phyloP scores from a whole-genome alignment of 257 asterid species.

The Cruciata laevipes region DNA sequence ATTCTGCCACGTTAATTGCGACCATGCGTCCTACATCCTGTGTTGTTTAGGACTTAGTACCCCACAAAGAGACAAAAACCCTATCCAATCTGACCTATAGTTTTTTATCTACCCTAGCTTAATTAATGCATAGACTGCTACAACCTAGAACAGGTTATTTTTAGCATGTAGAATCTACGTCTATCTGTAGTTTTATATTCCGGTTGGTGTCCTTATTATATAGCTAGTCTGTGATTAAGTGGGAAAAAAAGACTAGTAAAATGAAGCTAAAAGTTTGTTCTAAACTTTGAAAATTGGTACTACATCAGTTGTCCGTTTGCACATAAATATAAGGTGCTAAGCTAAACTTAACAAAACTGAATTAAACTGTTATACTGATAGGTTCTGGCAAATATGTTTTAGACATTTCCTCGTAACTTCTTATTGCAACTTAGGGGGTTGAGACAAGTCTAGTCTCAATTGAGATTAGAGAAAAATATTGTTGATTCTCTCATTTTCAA shows the following conservation, averaged over 20 bases:
- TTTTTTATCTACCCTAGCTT: background rate
- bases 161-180: background rate
- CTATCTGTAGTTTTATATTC: background rate
- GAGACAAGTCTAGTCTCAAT: no score
- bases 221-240: background rate
- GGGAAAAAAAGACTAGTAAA: no score
- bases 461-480: no score
- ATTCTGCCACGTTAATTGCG: constrained; percentile 8
- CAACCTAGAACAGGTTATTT: background rate
- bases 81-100: background rate
- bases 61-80: constrained; percentile 15
- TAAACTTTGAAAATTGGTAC: no score
- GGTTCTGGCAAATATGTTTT: no score
- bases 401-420: no score
- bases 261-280: background rate
- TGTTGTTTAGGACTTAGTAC: constrained; percentile 14
- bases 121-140: background rate
- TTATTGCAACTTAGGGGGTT: no score
- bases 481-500: no score
- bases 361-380: no score
- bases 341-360: background rate
- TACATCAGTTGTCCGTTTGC: no score
- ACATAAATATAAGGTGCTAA: no score
- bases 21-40: constrained; percentile 1
- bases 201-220: background rate